Conservation (phyloP, 208 protist species). For the Tritrichomonas foetus region DNA sequence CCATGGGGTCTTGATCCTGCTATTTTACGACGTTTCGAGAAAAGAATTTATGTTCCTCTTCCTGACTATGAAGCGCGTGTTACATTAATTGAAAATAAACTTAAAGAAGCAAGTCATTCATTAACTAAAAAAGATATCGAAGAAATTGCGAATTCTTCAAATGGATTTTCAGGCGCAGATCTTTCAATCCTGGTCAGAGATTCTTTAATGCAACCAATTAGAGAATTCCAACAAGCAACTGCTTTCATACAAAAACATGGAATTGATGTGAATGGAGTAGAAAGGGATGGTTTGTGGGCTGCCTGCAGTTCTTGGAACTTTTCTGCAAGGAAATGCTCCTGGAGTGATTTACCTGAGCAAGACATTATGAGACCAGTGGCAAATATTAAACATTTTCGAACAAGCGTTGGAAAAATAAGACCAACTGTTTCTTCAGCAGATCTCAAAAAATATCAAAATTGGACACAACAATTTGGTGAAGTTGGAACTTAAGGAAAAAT, state of each 20-base stretch:
- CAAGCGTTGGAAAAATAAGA: background rate
- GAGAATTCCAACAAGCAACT: constrained; percentile 2
- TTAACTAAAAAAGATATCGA: constrained; percentile 41
- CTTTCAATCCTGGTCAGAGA: constrained; percentile 50
- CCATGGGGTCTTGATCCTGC: constrained; percentile 74
- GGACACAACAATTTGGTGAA: constrained; percentile 16
- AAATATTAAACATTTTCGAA: background rate
- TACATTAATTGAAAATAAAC: constrained; percentile 41
- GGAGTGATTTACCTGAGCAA: background rate
- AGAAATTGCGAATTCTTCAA: constrained; percentile 13
- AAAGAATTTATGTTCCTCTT: constrained; percentile 70
- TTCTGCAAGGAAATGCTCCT: background rate
- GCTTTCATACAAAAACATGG: background rate
- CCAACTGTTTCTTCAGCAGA: background rate
- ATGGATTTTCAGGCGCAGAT: constrained; percentile 44
- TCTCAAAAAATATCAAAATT: background rate
- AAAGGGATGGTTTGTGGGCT: background rate
- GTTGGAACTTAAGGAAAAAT: background rate
- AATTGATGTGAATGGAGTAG: background rate
- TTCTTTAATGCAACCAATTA: constrained; percentile 58
- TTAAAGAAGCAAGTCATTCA: background rate
- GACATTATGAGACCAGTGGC: background rate
- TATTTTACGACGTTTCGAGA: constrained; percentile 67
- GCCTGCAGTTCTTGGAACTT: background rate
- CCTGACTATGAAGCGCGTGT: constrained; percentile 47